These are phyloP conservation scores for Elaeis guineensis DNA, from an alignment of 176 grass and related monocot species.

Conservation along the genomic window DNA sequence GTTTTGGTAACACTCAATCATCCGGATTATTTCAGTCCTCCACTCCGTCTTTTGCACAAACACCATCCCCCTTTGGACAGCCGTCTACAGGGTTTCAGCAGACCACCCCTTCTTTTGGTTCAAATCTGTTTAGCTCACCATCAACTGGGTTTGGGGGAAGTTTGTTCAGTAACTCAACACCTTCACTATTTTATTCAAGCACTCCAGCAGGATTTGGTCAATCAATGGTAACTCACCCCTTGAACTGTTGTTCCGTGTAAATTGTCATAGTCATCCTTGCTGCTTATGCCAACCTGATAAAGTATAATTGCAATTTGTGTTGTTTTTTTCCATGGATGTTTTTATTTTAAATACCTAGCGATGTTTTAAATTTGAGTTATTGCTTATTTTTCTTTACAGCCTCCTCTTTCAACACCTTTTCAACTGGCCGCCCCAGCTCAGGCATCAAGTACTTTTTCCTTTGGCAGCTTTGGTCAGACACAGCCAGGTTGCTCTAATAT, in stretches of 20 bases:
- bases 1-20: conserved; percentile 47
- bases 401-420: conserved; percentile 27
- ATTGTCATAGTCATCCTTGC: neutral
- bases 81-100: conserved; percentile 35
- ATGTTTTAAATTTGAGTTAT: conserved; percentile 4
- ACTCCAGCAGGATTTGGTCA: conserved; percentile 18
- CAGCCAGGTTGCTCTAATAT: conserved; percentile 38
- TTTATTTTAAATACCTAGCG: conserved; percentile 1
- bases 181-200: conserved; percentile 41
- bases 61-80: conserved; percentile 30
- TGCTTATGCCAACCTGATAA: neutral
- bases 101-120: conserved; percentile 43
- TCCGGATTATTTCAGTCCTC: conserved; percentile 49
- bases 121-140: conserved; percentile 40
- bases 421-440: conserved; percentile 38
- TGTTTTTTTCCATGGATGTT: conserved; percentile 5
- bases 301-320: neutral
- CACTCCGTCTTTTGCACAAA: conserved; percentile 30
- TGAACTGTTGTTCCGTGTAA: neutral
- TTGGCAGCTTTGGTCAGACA: conserved; percentile 34
- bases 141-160: conserved; percentile 33
- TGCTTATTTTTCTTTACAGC: conserved; percentile 16
- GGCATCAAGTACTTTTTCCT: conserved; percentile 44
- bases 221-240: conserved; percentile 26
- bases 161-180: conserved; percentile 39